Evolutionary conservation across 2,329 filamentous ascomycete genomes (phyloP), one percentile per base, ranked within the genome.

Genomic region (Kalaharituber pfeilii): DNA sequence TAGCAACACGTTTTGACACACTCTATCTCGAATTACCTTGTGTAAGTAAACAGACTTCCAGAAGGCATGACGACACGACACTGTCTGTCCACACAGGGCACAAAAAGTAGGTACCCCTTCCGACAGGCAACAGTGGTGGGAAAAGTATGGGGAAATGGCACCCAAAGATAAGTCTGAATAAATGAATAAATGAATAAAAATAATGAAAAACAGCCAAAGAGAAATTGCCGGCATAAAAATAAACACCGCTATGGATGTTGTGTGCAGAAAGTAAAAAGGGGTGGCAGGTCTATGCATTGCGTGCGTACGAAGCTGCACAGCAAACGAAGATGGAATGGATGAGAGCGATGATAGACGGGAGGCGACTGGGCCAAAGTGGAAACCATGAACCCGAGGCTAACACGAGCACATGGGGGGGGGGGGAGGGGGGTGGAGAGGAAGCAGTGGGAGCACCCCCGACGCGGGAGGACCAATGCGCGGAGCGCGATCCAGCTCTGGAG

Each of bases 191-290:
- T 2, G 42, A 6, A 4, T 18, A 39, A 4, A 5, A 39, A 39
- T 18, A 39, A 36, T 2, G 2, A 36, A 39, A 39, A 39, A 39
- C 2, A 39, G 13, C 33, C 20, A 13, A 39, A 18, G 13, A 39
- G 15, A 5, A 39, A 39, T 18, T 47, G 42, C 42, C 42, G 42
- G 22, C 11, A 9, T 5, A 18, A 15, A 47, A 22, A 24, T 47
- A 47, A 47, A 47, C 42, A 47, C n/a, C n/a, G 42, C 22, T 22
- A 47, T 25, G 18, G 42, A 13, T 25, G 3, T 20, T 47, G 42
- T 47, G 42, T 47, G 42, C 42, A 47, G 24, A 25, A 47, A 47
- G 15, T 7, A 47, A 47, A 39, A 47, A 47, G 42, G 42, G 42
- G 42, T 47, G 42, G 42, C 42, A 25, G 42, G 42, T 25, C 30